These are phyloP conservation scores for Nicotiana tomentosiformis DNA, from an alignment of 257 asterid species.

Conservation along the genomic window DNA sequence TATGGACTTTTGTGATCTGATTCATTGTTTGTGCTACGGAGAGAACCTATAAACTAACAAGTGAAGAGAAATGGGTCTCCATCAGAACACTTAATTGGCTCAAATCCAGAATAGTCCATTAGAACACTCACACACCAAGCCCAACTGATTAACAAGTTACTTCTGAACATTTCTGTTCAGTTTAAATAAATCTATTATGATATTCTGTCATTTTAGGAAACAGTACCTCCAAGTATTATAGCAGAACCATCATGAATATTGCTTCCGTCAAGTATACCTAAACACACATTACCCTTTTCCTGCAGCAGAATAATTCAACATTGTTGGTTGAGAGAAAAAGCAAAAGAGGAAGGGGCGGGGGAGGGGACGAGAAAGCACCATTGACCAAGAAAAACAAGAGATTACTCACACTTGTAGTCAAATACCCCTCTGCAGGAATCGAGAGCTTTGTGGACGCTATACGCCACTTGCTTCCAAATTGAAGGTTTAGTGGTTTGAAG, in stretches of 20 bases:
- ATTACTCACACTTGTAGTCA: slow-evolving; percentile 45
- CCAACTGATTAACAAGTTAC: not conserved
- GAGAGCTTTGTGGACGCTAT: slow-evolving; percentile 43
- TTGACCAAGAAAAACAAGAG: not conserved
- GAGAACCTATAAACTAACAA: not conserved
- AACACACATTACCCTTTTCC: slow-evolving; percentile 61
- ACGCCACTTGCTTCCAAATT: slow-evolving; percentile 74
- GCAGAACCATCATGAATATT: slow-evolving; percentile 48
- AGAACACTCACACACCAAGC: not conserved
- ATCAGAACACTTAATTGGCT: not conserved
- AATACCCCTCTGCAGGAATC: slow-evolving; percentile 70
- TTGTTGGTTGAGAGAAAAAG: not conserved
- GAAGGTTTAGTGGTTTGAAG: slow-evolving; percentile 58
- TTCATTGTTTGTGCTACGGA: not conserved
- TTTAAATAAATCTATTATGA: not conserved
- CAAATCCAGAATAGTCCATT: no score
- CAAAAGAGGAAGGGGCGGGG: not conserved
- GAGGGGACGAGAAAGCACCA: not conserved
- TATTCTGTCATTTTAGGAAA: not conserved
- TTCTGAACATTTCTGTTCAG: not conserved
- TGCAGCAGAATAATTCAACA: slow-evolving; percentile 18
- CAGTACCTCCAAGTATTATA: slow-evolving; percentile 65
- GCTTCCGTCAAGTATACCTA: slow-evolving; percentile 70
- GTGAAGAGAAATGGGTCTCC: not conserved
- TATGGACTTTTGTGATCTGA: not conserved